Conservation (phyloP, 768 basidiomycete species). For the Dictyophora rubrovolvata region DNA sequence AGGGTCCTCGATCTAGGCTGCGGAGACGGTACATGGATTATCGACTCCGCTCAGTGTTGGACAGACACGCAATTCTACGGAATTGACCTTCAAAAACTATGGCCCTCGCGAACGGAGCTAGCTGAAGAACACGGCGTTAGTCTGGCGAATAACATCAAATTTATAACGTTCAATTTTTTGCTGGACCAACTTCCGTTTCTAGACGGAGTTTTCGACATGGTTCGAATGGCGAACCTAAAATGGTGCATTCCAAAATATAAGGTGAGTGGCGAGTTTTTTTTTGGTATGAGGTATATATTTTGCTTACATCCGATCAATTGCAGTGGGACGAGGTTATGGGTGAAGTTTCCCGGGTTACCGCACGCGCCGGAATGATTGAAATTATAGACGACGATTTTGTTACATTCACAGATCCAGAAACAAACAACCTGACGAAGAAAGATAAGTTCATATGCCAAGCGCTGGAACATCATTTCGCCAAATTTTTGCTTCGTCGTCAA, state of each 20-base stretch:
- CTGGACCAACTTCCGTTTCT: constrained; percentile 47
- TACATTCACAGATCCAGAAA: constrained; percentile 23
- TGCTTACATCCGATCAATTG: neutral
- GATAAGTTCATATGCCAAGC: neutral
- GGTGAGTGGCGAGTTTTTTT: neutral
- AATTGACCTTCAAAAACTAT: constrained; percentile 47
- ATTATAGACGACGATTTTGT: constrained; percentile 62
- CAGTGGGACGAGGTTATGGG: constrained; percentile 49
- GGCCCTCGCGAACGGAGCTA: constrained; percentile 15
- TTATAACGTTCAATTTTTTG: constrained; percentile 6
- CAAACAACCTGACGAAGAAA: neutral
- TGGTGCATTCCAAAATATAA: constrained; percentile 46
- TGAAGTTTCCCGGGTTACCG: constrained; percentile 56
- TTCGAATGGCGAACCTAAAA: constrained; percentile 61
- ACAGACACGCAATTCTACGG: constrained; percentile 48
- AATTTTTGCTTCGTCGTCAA: neutral
- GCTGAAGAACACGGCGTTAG: constrained; percentile 14
- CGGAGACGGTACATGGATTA: constrained; percentile 60
- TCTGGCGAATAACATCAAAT: constrained; percentile 13
- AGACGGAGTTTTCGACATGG: constrained; percentile 54
- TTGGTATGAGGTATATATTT: constrained; percentile 1
- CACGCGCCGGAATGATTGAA: constrained; percentile 54
- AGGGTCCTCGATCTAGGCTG: constrained; percentile 68
- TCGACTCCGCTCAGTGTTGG: constrained; percentile 56
- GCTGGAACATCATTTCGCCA: neutral